These are phyloP conservation scores for Claviceps africana DNA, from an alignment of 2,329 filamentous ascomycete genomes.

Conservation along the genomic window DNA sequence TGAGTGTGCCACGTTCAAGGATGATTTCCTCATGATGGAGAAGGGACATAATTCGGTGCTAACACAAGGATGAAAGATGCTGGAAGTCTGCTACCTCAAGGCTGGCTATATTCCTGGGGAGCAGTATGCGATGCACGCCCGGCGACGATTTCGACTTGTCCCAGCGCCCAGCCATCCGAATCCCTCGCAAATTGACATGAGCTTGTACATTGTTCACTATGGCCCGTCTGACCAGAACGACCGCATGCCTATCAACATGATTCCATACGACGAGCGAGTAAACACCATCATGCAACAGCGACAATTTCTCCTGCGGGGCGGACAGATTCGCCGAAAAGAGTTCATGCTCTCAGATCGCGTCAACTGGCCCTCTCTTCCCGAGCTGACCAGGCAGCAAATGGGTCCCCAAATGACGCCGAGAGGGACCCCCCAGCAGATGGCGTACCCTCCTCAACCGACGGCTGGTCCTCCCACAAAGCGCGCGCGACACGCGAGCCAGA, in stretches of 20 bases:
- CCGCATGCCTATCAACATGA: constrained; percentile 53
- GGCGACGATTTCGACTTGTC: constrained; percentile 74
- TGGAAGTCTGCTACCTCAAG: constrained; percentile 81
- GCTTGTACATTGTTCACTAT: constrained; percentile 87
- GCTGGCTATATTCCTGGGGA: constrained; percentile 69
- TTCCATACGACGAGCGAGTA: constrained; percentile 49
- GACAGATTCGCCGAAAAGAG: constrained; percentile 75
- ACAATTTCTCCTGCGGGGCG: constrained; percentile 55
- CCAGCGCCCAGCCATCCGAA: constrained; percentile 57
- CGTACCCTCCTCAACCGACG: constrained; percentile 41
- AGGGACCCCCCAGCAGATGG: constrained; percentile 45
- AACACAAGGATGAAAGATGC: constrained; percentile 39
- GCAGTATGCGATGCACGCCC: constrained; percentile 58
- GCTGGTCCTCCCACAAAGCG: constrained; percentile 43
- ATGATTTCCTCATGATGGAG: neutral
- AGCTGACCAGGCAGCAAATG: constrained; percentile 35
- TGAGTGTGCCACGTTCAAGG: constrained; percentile 19
- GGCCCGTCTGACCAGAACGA: constrained; percentile 61
- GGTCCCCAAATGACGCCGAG: constrained; percentile 31
- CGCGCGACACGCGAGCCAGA: constrained; percentile 30
- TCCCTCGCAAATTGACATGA: constrained; percentile 59
- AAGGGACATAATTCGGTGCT: neutral
- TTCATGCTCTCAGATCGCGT: constrained; percentile 85
- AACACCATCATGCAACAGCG: constrained; percentile 47
- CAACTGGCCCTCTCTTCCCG: constrained; percentile 76